Evolutionary conservation across 2,329 filamentous ascomycete genomes (phyloP).

Genomic region (Trichoderma gracile): DNA sequence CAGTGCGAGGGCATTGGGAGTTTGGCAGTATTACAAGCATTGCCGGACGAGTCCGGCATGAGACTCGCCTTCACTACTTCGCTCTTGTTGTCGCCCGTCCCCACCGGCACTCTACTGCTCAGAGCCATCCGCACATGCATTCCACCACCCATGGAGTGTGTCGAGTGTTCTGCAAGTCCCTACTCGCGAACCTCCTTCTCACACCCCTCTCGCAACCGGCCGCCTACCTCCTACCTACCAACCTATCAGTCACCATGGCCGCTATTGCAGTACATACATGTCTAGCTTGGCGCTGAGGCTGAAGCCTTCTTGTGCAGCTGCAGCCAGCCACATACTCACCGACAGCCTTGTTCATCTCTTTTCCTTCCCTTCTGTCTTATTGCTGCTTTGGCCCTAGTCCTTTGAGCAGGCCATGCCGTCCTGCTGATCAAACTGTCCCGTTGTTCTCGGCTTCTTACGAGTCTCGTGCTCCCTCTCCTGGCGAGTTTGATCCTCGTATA

Average conservation of each 20-base stretch:
- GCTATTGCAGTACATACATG: not conserved
- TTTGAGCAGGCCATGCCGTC: not conserved
- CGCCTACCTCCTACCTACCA: not conserved
- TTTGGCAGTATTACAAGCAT: not conserved
- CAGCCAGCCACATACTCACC: constrained; percentile 16
- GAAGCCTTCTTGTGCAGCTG: constrained; percentile 20
- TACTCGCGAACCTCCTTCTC: not conserved
- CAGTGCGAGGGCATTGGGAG: not conserved
- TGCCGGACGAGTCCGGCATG: not conserved
- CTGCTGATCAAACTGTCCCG: too few relatives aligned
- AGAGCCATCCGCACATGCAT: too few relatives aligned
- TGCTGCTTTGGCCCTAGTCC: not conserved
- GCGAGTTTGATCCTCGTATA: not conserved
- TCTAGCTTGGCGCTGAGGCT: constrained; percentile 22
- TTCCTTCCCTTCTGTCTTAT: not conserved
- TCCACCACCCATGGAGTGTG: not conserved
- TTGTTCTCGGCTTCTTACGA: not conserved
- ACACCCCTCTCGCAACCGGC: not conserved
- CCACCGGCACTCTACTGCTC: not conserved
- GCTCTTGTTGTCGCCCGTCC: not conserved
- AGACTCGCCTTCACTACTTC: not conserved
- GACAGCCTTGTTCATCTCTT: constrained; percentile 8
- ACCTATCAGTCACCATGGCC: constrained; percentile 6
- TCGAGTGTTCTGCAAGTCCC: not conserved
- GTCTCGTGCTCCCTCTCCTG: not conserved